Evolutionary conservation across 257 asterid genomes (phyloP).

Genomic region (Ilex aquifolium): DNA sequence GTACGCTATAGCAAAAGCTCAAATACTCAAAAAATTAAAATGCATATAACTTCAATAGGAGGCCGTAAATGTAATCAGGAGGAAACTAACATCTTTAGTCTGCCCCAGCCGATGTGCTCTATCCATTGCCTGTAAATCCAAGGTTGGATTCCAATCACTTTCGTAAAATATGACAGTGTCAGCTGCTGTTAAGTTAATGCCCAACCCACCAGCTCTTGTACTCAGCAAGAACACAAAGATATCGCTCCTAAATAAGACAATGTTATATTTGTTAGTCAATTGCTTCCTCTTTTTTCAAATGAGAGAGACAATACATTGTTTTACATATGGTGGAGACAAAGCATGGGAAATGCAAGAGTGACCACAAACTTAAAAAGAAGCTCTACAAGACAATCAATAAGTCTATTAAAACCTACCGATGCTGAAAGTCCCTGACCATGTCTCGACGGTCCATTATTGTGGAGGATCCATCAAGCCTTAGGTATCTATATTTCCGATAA

Average conservation of each 20-base stretch:
- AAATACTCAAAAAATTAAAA: no score
- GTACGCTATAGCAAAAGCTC: not conserved
- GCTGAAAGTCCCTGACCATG: slow-evolving; percentile 99
- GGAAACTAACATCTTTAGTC: slow-evolving; percentile 71
- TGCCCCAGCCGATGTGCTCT: slow-evolving; percentile 98
- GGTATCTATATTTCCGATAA: slow-evolving; percentile 75
- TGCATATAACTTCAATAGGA: not conserved
- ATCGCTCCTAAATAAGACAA: slow-evolving; percentile 50
- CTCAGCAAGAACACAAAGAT: slow-evolving; percentile 94
- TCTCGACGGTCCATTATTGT: slow-evolving; percentile 91
- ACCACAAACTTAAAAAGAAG: not conserved
- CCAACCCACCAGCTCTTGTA: slow-evolving; percentile 99
- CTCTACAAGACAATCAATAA: not conserved
- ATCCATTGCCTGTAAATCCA: slow-evolving; percentile 98
- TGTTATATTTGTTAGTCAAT: slow-evolving; percentile 2
- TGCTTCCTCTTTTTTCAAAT: not conserved
- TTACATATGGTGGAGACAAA: not conserved
- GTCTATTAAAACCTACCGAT: slow-evolving; percentile 46
- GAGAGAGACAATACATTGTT: slow-evolving; percentile 2
- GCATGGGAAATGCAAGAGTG: no score
- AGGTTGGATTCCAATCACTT: slow-evolving; percentile 98
- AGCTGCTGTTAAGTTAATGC: slow-evolving; percentile 95
- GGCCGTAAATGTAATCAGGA: not conserved
- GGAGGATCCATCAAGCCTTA: slow-evolving; percentile 97
- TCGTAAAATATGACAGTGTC: slow-evolving; percentile 97